Percentiles rank a stretch among this genome's conserved stretches.
Evolutionary conservation across 768 basidiomycete genomes (phyloP).

Genomic region (Pulveroboletus sp.): DNA sequence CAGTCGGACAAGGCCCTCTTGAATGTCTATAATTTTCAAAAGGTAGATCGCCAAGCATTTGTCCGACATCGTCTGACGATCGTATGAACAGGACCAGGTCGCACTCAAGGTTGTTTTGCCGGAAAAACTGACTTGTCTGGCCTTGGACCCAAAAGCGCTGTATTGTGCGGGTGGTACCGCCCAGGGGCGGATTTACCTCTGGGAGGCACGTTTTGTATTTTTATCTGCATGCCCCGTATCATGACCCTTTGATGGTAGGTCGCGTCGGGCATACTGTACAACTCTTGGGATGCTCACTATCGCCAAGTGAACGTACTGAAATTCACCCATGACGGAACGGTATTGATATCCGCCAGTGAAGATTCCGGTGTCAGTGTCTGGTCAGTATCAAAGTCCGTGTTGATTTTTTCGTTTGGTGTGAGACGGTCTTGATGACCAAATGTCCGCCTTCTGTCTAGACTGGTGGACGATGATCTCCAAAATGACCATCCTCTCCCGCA

Average conservation of each 20-base stretch:
- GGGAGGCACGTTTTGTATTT: slow-evolving; percentile 73
- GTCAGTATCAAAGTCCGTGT: slow-evolving; percentile 77
- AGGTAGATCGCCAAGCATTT: slow-evolving; percentile 42
- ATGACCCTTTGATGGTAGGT: slow-evolving; percentile 49
- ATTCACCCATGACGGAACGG: slow-evolving; percentile 80
- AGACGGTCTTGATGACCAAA: slow-evolving; percentile 12
- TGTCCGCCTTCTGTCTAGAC: slow-evolving; percentile 40
- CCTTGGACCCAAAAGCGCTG: slow-evolving; percentile 66
- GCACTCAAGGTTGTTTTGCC: slow-evolving; percentile 83
- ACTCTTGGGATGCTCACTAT: slow-evolving; percentile 95
- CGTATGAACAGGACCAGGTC: slow-evolving; percentile 73
- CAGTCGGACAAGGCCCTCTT: slow-evolving; percentile 88
- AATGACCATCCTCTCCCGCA: slow-evolving; percentile 74
- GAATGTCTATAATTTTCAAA: slow-evolving; percentile 93
- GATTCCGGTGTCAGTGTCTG: slow-evolving; percentile 90
- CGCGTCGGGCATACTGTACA: slow-evolving; percentile 89
- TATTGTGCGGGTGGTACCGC: slow-evolving; percentile 87
- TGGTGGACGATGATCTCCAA: slow-evolving; percentile 73
- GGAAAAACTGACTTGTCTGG: slow-evolving; percentile 82
- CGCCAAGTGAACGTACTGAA: slow-evolving; percentile 78
- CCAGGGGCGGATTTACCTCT: slow-evolving; percentile 88
- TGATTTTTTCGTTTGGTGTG: slow-evolving; percentile 1
- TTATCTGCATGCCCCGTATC: not conserved
- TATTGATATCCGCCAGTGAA: slow-evolving; percentile 83
- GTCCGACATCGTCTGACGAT: not conserved